phyloP scores from a whole-genome alignment of 2,329 filamentous ascomycete genomes.

The Colletotrichum agaves region DNA sequence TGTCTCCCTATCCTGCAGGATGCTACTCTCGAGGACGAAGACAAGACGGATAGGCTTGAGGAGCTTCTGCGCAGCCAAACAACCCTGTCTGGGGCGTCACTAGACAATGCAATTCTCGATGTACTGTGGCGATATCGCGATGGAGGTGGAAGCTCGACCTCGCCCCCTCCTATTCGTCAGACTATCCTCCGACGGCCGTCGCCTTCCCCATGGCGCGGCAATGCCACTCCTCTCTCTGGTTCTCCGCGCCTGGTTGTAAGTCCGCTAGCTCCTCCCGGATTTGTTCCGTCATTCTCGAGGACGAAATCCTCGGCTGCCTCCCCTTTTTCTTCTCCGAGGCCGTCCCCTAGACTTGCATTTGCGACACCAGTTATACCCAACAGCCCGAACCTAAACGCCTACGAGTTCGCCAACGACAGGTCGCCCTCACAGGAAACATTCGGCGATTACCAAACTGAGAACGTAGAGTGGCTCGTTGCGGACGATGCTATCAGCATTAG shows the following conservation, averaged over 20 bases:
- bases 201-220: slow-evolving; percentile 91
- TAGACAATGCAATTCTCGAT: slow-evolving; percentile 92
- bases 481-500: slow-evolving; percentile 85
- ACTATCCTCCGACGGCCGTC: slow-evolving; percentile 91
- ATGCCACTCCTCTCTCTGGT: slow-evolving; percentile 82
- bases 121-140: slow-evolving; percentile 88
- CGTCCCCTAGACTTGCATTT: slow-evolving; percentile 90
- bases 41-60: slow-evolving; percentile 89
- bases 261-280: slow-evolving; percentile 85
- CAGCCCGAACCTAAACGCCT: slow-evolving; percentile 92
- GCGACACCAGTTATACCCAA: slow-evolving; percentile 92
- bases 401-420: slow-evolving; percentile 88
- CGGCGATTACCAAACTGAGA: slow-evolving; percentile 91
- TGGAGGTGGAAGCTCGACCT: slow-evolving; percentile 71
- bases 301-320: slow-evolving; percentile 83
- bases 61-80: slow-evolving; percentile 85
- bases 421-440: slow-evolving; percentile 86
- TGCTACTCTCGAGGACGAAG: slow-evolving; percentile 85
- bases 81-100: slow-evolving; percentile 75
- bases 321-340: slow-evolving; percentile 92
- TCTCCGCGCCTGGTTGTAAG: slow-evolving; percentile 85
- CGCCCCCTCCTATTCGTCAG: slow-evolving; percentile 87
- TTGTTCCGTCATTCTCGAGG: slow-evolving; percentile 81
- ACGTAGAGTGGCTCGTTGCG: slow-evolving; percentile 96
- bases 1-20: slow-evolving; percentile 91